phyloP scores from a whole-genome alignment of 2,329 filamentous ascomycete genomes.

The Fusarium sp. region DNA sequence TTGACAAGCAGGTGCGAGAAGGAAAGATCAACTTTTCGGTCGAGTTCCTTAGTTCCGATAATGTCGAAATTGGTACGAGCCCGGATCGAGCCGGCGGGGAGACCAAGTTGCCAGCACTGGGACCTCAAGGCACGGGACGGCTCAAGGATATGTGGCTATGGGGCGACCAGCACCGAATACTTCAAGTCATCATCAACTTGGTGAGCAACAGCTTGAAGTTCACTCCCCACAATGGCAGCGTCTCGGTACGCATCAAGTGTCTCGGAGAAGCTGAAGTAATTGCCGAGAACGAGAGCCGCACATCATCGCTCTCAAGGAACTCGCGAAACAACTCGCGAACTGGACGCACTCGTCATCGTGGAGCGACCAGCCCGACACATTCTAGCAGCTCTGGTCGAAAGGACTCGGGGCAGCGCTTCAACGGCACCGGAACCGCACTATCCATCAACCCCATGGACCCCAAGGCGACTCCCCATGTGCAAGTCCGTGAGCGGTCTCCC shows the following conservation, averaged over 20 bases:
- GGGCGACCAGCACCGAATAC: conserved; percentile 91
- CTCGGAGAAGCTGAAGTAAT: conserved; percentile 67
- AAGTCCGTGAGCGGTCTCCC: conserved; percentile 66
- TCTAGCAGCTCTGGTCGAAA: conserved; percentile 61
- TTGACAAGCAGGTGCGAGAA: conserved; percentile 89
- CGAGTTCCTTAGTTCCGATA: conserved; percentile 66
- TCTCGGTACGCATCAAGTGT: conserved; percentile 82
- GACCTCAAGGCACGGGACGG: conserved; percentile 73
- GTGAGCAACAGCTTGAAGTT: conserved; percentile 95
- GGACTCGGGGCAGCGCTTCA: conserved; percentile 34
- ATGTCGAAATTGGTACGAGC: conserved; percentile 42
- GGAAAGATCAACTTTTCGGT: conserved; percentile 80
- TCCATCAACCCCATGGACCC: conserved; percentile 73
- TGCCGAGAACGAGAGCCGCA: conserved; percentile 60
- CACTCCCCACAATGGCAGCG: conserved; percentile 80
- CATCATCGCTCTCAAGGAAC: conserved; percentile 64
- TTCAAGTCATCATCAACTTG: conserved; percentile 94
- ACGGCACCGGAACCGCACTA: conserved; percentile 63
- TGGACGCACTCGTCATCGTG: conserved; percentile 58
- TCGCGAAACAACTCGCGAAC: conserved; percentile 58
- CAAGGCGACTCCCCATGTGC: conserved; percentile 61
- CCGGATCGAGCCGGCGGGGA: conserved; percentile 50
- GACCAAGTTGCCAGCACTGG: conserved; percentile 66
- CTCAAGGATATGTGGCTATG: conserved; percentile 89
- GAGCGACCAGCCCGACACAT: conserved; percentile 62